Percentiles rank a stretch among this genome's conserved stretches.
Evolutionary conservation across 371 early-diverging fungal species (phyloP).

Genomic region (Mortierella sp.): DNA sequence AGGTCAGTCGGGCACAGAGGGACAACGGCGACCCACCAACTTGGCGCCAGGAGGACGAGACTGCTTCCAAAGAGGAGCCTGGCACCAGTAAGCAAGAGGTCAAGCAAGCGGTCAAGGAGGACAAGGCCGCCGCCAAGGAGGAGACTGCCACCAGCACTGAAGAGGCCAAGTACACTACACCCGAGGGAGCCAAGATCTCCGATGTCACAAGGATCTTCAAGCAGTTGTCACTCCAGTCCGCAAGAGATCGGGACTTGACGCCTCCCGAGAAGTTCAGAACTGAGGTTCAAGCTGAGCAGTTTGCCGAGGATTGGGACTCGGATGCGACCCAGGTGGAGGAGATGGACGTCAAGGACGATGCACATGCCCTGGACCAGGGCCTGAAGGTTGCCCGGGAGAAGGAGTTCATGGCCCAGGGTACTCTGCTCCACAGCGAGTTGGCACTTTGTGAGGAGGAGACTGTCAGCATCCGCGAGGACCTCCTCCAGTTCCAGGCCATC

Average conservation of each 20-base stretch:
- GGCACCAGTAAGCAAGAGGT: no score
- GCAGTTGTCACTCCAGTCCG: constrained; percentile 30
- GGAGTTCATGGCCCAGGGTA: constrained; percentile 38
- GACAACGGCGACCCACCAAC: constrained; percentile 9
- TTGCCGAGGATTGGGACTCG: constrained; percentile 35
- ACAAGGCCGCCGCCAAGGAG: no score
- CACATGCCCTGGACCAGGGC: background rate
- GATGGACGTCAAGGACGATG: background rate
- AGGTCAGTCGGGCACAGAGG: constrained; percentile 17
- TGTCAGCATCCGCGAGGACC: constrained; percentile 56
- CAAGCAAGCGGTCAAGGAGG: no score
- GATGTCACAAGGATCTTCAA: constrained; percentile 36
- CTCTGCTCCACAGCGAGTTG: constrained; percentile 12
- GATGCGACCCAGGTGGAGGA: constrained; percentile 24
- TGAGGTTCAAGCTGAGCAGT: constrained; percentile 48
- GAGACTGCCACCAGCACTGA: constrained; percentile 44
- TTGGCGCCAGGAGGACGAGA: constrained; percentile 20
- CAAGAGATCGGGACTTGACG: constrained; percentile 18
- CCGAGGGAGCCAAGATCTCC: constrained; percentile 16
- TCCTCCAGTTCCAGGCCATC: constrained; percentile 66
- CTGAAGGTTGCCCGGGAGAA: constrained; percentile 21
- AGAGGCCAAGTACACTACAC: constrained; percentile 15
- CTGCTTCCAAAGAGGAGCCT: background rate
- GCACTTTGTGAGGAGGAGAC: constrained; percentile 56
- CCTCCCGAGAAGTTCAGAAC: no score